phyloP scores from a whole-genome alignment of 352 stramenopile genomes.

The Phytopythium cucurbitacearum region DNA sequence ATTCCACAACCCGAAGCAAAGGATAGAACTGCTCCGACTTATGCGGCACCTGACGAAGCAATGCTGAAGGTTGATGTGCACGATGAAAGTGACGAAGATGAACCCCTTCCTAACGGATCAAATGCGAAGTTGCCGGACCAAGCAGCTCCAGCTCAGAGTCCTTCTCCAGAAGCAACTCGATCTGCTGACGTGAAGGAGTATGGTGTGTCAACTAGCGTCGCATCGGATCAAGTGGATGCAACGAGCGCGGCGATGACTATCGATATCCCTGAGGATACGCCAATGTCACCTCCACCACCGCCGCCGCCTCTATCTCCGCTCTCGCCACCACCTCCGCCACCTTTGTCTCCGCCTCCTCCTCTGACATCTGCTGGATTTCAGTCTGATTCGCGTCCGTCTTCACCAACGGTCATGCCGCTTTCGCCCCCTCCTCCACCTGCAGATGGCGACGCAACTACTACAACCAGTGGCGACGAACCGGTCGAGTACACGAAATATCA shows the following conservation, averaged over 20 bases:
- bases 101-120: slow-evolving; percentile 30
- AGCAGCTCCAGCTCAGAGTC: too few relatives aligned
- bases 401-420: slow-evolving; percentile 32
- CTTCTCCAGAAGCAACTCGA: not conserved
- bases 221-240: not conserved
- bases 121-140: not conserved
- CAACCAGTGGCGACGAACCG: slow-evolving; percentile 12
- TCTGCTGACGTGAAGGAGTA: slow-evolving; percentile 4
- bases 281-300: slow-evolving; percentile 29
- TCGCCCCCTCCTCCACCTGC: slow-evolving; percentile 19
- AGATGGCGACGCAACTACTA: slow-evolving; percentile 1
- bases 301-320: slow-evolving; percentile 46
- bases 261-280: slow-evolving; percentile 1
- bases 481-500: slow-evolving; percentile 79
- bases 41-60: slow-evolving; percentile 5
- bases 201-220: not conserved
- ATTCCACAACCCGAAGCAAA: slow-evolving; percentile 8
- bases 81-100: slow-evolving; percentile 58
- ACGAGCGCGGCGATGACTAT: not conserved
- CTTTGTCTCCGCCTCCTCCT: slow-evolving; percentile 9
- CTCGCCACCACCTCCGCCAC: slow-evolving; percentile 31
- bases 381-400: slow-evolving; percentile 18
- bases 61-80: slow-evolving; percentile 14
- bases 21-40: slow-evolving; percentile 4
- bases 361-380: too few relatives aligned